Evolutionary conservation across 169 alveolate genomes (phyloP), one percentile per base, ranked within the genome.

Genomic region (Theileria annulata): DNA sequence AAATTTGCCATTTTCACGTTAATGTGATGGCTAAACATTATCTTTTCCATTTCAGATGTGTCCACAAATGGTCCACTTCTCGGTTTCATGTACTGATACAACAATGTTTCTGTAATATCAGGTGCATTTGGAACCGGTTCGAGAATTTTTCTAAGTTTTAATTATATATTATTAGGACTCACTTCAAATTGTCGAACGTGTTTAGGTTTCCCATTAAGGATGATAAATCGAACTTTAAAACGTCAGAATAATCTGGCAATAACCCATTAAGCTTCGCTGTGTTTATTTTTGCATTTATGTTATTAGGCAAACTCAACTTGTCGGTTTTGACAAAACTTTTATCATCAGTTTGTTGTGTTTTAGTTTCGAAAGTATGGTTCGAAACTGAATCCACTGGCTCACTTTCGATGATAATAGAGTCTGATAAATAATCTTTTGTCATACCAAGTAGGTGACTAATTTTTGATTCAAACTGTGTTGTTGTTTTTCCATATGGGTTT

Each of bases 81-180:
- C 0, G 84, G 84, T 21, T 54, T 58, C 71, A 70, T 71, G 69
- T 80, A 58, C 59, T 80, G 82, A 27, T 80, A 58, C 48, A 80
- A 1, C 17, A 80, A 54, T 21, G 84, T 75, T 17, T 71, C 72
- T 48, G 54, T 74, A 31, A 72, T 35, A 47, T 72, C 58, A 49
- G 77, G 70, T 4, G 51, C 23, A 27, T 47, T 2, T 3, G 51
- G 64, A 17, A 42, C 27, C 2, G 2, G 21, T 25, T 72, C 72
- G 47, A 72, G 30, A 5, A 72, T 58, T 42, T 37, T 72, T 51
- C 79, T 72, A 72, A n/a, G 17, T n/a, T 35, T 35, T 23, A 28
- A 23, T 0, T 49, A 5, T 19, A 8, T 13, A 8, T 59, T 8
- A 59, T 59, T 23, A 3, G 42, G 33, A 68, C 76, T 48, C 21